phyloP scores from a whole-genome alignment of 192 early-diverging fungal genomes.

The Coemansia sp. region DNA sequence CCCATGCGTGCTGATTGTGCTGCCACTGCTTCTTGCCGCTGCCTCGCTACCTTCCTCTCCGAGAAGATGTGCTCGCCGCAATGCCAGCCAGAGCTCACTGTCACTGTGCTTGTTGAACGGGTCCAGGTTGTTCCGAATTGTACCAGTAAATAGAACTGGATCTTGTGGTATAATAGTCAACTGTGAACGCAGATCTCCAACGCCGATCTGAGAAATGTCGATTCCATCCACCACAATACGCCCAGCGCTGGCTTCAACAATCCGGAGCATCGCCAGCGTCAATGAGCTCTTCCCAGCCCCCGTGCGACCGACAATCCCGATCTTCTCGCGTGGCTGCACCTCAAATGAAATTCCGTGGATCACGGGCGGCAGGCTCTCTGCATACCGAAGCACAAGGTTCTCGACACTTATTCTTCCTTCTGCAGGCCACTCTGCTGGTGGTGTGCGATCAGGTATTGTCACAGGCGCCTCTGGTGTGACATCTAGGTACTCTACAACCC shows the following conservation, averaged over 20 bases:
- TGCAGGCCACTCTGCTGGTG: slow-evolving; percentile 62
- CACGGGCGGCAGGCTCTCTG: slow-evolving; percentile 58
- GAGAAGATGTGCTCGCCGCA: slow-evolving; percentile 44
- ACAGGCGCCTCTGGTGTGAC: slow-evolving; percentile 75
- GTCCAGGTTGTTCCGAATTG: slow-evolving; percentile 82
- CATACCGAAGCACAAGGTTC: slow-evolving; percentile 69
- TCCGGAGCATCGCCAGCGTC: slow-evolving; percentile 69
- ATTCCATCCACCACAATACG: slow-evolving; percentile 71
- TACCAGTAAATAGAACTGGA: slow-evolving; percentile 73
- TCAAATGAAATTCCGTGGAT: slow-evolving; percentile 73
- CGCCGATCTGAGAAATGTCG: slow-evolving; percentile 71
- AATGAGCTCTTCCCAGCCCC: slow-evolving; percentile 80
- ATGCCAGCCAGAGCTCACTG: slow-evolving; percentile 64
- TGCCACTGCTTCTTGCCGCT: slow-evolving; percentile 8
- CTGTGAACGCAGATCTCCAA: slow-evolving; percentile 71
- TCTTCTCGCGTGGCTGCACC: slow-evolving; percentile 71
- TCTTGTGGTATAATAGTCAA: slow-evolving; percentile 91
- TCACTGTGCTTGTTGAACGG: slow-evolving; percentile 77
- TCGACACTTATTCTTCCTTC: slow-evolving; percentile 70
- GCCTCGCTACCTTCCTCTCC: slow-evolving; percentile 18
- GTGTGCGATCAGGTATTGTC: slow-evolving; percentile 38
- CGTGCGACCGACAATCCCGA: slow-evolving; percentile 88
- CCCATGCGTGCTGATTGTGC: slow-evolving; percentile 16
- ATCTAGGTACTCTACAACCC: slow-evolving; percentile 75
- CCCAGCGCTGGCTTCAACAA: slow-evolving; percentile 69